Evolutionary conservation across 2,329 filamentous ascomycete genomes (phyloP), one percentile per base, ranked within the genome.

Genomic region (Kalmusia sp.): DNA sequence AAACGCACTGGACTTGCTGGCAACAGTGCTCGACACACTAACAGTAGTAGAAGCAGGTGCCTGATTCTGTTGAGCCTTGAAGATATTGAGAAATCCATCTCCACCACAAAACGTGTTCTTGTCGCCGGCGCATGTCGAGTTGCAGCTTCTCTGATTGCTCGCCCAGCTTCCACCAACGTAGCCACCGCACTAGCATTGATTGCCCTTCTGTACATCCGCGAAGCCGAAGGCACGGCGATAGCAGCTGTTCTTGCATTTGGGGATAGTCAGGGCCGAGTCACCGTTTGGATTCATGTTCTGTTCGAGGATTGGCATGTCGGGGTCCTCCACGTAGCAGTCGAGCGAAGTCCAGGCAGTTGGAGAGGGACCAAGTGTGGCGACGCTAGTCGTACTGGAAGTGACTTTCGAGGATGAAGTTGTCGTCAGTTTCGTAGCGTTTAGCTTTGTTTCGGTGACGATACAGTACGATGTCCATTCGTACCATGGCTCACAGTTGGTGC

Each of bases 141-240:
- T 51, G 44, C 59, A 63, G 24, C 43, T 39, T n/a, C 52, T 50
- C 27, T 57, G 55, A 43, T 63, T 55, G 21, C 45, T 57, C 11
- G 59, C 43, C 51, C 41, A 59, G 12, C 55, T 47, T 12, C 59
- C 59, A 17, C 34, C 50, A 41, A 63, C 58, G 27, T 49, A 52
- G 38, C 30, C 57, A 34, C 59, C 40, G 37, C 59, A 61, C 59
- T 55, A 63, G 39, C 59, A 63, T 41, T 61, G 54, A 17, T 63
- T 55, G 11, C 58, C 56, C 34, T 55, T 9, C 46, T 61, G 54
- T 41, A 57, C 56, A 41, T 37, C 54, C n/a, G 54, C 45, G 28
- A 54, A 57, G 6, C 27, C 25, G 40, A n/a, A 54, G 12, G 39
- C 38, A 8, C 40, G 25, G 11, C 35, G 51, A 28, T 56, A 56